Evolutionary conservation across 192 early-diverging fungal genomes (phyloP).

Genomic region (Phycomyces nitens): DNA sequence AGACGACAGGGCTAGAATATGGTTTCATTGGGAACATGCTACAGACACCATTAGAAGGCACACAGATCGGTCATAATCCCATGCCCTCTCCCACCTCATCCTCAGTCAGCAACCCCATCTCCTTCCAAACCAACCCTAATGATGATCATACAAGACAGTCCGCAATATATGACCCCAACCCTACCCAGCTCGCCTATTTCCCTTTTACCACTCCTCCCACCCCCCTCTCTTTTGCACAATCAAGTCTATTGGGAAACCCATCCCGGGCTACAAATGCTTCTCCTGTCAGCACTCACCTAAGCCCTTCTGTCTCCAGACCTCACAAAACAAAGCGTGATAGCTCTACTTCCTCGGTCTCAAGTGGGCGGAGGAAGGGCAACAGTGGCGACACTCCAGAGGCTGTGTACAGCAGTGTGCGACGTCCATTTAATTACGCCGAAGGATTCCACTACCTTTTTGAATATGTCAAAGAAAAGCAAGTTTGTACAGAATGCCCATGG

Average conservation of each 20-base stretch:
- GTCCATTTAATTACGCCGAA: conserved; percentile 88
- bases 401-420: conserved; percentile 75
- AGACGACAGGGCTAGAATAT: conserved; percentile 85
- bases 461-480: conserved; percentile 69
- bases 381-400: conserved; percentile 51
- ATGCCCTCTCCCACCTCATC: not conserved
- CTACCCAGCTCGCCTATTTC: not conserved
- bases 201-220: not conserved
- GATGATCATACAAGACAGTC: not conserved
- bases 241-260: conserved; percentile 1
- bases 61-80: not conserved
- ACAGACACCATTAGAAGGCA: conserved; percentile 43
- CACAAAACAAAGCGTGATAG: conserved; percentile 8
- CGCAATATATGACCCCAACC: not conserved
- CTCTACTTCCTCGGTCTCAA: conserved; percentile 3
- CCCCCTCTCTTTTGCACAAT: not conserved
- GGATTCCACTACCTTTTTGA: conserved; percentile 90
- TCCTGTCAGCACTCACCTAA: too few species aligned
- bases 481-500: too few species aligned
- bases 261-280: not conserved
- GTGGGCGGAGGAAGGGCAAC: conserved; percentile 14
- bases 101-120: not conserved
- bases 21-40: conserved; percentile 89
- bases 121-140: not conserved
- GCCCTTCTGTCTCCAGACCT: too few species aligned